Evolutionary conservation across 1,284 basidiomycete species (phyloP).

Genomic region (Pseudozyma sp.): DNA sequence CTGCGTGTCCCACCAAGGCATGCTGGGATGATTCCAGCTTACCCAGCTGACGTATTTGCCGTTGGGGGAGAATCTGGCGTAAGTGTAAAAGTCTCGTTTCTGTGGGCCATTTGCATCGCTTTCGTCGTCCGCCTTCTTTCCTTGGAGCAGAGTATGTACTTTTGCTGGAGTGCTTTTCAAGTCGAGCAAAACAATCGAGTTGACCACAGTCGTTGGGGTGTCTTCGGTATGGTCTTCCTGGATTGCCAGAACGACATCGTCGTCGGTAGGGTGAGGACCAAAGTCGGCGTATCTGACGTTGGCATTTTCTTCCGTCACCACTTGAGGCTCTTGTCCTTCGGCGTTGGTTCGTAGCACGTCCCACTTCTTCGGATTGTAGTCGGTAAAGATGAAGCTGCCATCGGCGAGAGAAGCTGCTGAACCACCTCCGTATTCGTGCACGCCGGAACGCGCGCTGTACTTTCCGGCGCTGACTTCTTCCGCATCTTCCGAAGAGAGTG

Average conservation of each 20-base stretch:
- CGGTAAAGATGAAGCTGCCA: slow-evolving; percentile 52
- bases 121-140: slow-evolving; percentile 69
- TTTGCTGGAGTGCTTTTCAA: slow-evolving; percentile 39
- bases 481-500: slow-evolving; percentile 35
- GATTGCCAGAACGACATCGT: slow-evolving; percentile 73
- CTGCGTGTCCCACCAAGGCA: slow-evolving; percentile 82
- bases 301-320: slow-evolving; percentile 76
- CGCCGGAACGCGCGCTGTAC: slow-evolving; percentile 50
- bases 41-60: slow-evolving; percentile 78
- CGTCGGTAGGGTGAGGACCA: slow-evolving; percentile 67
- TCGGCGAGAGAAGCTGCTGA: slow-evolving; percentile 43
- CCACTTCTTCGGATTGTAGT: slow-evolving; percentile 47
- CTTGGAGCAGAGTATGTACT: slow-evolving; percentile 33
- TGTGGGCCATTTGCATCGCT: slow-evolving; percentile 21
- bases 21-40: slow-evolving; percentile 79
- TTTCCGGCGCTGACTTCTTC: slow-evolving; percentile 37
- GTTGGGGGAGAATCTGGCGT: slow-evolving; percentile 77
- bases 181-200: slow-evolving; percentile 75
- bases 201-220: slow-evolving; percentile 74
- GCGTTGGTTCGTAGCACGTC: slow-evolving; percentile 22
- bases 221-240: slow-evolving; percentile 79
- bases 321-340: slow-evolving; percentile 70
- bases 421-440: slow-evolving; percentile 66
- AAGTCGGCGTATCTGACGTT: slow-evolving; percentile 74
- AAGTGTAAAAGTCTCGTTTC: slow-evolving; percentile 77